Percentiles rank a stretch among this genome's conserved stretches.
These are phyloP conservation scores for Jacaranda copaia DNA, from an alignment of 257 asterid species.

Conservation along the genomic window DNA sequence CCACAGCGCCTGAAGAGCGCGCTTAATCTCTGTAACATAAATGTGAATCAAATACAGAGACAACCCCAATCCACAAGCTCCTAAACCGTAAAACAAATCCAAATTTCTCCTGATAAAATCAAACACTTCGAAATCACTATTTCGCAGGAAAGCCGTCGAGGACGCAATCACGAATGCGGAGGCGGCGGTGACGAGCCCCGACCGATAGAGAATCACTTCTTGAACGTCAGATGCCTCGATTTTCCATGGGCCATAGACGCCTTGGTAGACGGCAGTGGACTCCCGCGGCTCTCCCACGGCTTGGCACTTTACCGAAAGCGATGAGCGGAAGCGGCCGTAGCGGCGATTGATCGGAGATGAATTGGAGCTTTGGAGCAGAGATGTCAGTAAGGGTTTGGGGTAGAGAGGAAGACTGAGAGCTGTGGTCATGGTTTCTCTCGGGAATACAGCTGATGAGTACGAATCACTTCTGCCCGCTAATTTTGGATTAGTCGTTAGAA, in stretches of 20 bases:
- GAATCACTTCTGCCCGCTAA: conserved; percentile 46
- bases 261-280: conserved; percentile 58
- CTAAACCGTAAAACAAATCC: conserved; percentile 61
- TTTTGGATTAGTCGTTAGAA: conserved; percentile 38
- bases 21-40: conserved; percentile 91
- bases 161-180: conserved; percentile 77
- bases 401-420: conserved; percentile 37
- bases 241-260: conserved; percentile 90
- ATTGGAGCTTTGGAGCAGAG: conserved; percentile 30
- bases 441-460: conserved; percentile 33
- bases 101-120: conserved; percentile 45
- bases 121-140: conserved; percentile 37
- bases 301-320: conserved; percentile 45
- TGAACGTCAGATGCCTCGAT: conserved; percentile 75
- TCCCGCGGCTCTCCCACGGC: conserved; percentile 49
- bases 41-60: conserved; percentile 86
- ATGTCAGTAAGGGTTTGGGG: conserved; percentile 41
- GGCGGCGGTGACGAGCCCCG: conserved; percentile 90
- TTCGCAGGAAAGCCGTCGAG: conserved; percentile 60
- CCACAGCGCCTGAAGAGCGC: conserved; percentile 87
- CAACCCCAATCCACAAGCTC: conserved; percentile 82
- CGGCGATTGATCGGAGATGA: conserved; percentile 23
- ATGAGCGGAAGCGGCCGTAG: conserved; percentile 9
- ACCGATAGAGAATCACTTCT: conserved; percentile 79
- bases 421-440: conserved; percentile 34